A percentile compares a stretch with the other conserved stretches of the same genome.
Conservation (phyloP, 2,329 filamentous ascomycete species). For the Cladophialophora exuberans region DNA sequence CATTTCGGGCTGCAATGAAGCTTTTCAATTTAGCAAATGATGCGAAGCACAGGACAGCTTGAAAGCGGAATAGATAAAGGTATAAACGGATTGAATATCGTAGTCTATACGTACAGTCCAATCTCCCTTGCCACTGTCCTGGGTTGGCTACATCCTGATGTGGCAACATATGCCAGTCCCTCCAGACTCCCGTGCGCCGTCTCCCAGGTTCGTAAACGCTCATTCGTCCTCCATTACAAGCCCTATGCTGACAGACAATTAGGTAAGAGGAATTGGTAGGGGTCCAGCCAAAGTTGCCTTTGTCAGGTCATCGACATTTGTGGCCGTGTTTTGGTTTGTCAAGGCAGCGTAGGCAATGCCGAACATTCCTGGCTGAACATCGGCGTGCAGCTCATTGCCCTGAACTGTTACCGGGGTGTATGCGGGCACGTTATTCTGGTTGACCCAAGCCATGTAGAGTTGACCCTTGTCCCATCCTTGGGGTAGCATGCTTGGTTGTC, state of each 20-base stretch:
- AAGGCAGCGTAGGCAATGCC: constrained; percentile 31
- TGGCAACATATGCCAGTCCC: neutral
- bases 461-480: constrained; percentile 18
- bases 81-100: constrained; percentile 1
- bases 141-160: neutral
- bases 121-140: neutral
- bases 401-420: constrained; percentile 31
- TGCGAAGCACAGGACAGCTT: neutral
- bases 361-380: constrained; percentile 31
- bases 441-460: constrained; percentile 33
- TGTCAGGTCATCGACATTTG: constrained; percentile 25
- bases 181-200: constrained; percentile 11
- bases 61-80: neutral
- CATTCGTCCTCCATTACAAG: neutral
- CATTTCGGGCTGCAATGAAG: neutral
- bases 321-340: constrained; percentile 29
- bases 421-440: constrained; percentile 31
- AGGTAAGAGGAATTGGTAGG: constrained; percentile 23
- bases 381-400: constrained; percentile 22
- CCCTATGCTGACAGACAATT: neutral
- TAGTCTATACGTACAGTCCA: constrained; percentile 3
- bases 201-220: constrained; percentile 2
- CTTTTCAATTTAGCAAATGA: too few species aligned
- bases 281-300: constrained; percentile 24
- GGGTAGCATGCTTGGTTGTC: constrained; percentile 22